Evolutionary conservation across 176 grass and related monocot genomes (phyloP), one percentile per base, ranked within the genome.

Genomic region (Avena eriantha): DNA sequence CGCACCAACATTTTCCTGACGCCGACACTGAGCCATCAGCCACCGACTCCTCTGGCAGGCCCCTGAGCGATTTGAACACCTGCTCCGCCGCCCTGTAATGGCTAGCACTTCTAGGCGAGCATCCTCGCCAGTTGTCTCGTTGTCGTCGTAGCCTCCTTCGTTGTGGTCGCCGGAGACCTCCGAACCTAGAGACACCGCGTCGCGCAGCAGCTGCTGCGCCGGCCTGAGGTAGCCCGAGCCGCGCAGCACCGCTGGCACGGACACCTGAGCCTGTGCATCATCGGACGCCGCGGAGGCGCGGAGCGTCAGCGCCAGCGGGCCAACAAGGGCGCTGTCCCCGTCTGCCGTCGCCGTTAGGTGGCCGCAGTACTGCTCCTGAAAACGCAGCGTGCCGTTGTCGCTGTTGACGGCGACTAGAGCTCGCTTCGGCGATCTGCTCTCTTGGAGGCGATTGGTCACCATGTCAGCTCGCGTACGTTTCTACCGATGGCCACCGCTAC

Each of bases 41-140:
- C 2, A 96, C 92, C 1, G 97, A 93, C 76, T 86, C 87, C 64
- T 96, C 97, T 12, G 97, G 97, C 43, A 98, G 80, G 57, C 94
- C 97, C 54, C 94, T 85, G 21, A 98, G 22, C 15, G 97, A 92
- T 82, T 89, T 92, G 90, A 90, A 94, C 31, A 77, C 92, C 85
- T 93, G 90, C 72, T 91, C 90, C 47, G 77, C 90, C 67, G 77
- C 89, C 22, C 91, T 76, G 74, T 26, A 19, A 76, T 6, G n/a
- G n/a, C n/a, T n/a, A n/a, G 43, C n/a, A 29, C 3, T 10, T 46
- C 51, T 1, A 34, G 53, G 61, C 2, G 75, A 48, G 65, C 63
- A 26, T 17, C 14, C 7, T 24, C 55, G 16, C 46, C 14, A 29
- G 29, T 2, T 43, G 17, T 86, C 50, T 73, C 79, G 39, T 50